These are phyloP conservation scores for Tausonia pullulans DNA, from an alignment of 1,284 basidiomycete species.

Conservation along the genomic window DNA sequence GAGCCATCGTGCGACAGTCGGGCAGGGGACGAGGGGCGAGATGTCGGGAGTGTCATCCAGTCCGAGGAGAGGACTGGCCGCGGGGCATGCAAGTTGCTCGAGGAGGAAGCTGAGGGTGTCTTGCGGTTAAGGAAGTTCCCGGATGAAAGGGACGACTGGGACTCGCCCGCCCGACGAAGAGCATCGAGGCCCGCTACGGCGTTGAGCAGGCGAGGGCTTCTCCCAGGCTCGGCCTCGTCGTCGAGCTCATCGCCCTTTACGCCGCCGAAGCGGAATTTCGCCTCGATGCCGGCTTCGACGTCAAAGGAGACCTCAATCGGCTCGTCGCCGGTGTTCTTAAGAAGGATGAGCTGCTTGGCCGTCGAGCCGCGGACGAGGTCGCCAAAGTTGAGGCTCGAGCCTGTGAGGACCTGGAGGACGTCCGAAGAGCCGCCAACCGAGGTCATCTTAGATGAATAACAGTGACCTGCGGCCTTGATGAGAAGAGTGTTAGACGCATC, in stretches of 20 bases:
- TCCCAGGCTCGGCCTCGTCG: constrained; percentile 28
- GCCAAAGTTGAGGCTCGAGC: constrained; percentile 38
- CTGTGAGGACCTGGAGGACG: constrained; percentile 36
- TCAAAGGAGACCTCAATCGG: constrained; percentile 38
- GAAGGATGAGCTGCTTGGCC: constrained; percentile 37
- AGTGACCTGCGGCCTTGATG: constrained; percentile 25
- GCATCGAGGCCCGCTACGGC: constrained; percentile 3
- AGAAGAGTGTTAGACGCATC: constrained; percentile 31
- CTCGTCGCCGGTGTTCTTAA: constrained; percentile 38
- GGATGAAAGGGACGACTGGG: neutral
- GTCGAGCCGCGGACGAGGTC: constrained; percentile 39
- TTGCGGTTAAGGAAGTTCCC: neutral
- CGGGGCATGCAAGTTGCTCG: neutral
- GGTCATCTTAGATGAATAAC: constrained; percentile 8
- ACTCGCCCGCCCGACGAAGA: neutral
- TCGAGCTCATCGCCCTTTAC: constrained; percentile 33
- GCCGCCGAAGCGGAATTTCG: constrained; percentile 38
- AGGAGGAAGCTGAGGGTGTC: neutral
- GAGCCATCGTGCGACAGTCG: no score
- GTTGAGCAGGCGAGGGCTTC: constrained; percentile 19
- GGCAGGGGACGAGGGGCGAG: no score
- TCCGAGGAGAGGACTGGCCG: no score
- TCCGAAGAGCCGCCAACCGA: constrained; percentile 28
- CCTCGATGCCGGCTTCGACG: constrained; percentile 35
- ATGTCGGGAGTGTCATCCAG: no score